Evolutionary conservation across 2,329 filamentous ascomycete species (phyloP).

Genomic region (Microascus cirrosus): DNA sequence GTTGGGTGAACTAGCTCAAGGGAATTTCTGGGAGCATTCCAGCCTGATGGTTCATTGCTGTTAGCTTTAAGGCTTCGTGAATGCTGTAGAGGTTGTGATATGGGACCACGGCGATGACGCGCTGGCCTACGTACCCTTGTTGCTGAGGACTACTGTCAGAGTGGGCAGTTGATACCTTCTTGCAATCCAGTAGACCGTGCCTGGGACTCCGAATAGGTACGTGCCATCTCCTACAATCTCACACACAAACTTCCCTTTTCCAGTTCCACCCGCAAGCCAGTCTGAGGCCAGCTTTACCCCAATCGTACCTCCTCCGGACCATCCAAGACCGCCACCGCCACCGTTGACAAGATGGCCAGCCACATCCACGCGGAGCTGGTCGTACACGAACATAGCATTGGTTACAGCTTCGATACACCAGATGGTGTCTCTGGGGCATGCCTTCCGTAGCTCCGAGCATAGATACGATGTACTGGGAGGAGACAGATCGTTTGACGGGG

Average conservation of each 20-base stretch:
- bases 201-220: constrained; percentile 42
- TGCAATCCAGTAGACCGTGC: constrained; percentile 45
- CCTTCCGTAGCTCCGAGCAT: constrained; percentile 16
- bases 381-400: constrained; percentile 52
- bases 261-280: constrained; percentile 20
- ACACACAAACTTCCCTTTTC: constrained; percentile 36
- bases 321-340: constrained; percentile 69
- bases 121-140: constrained; percentile 31
- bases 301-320: constrained; percentile 65
- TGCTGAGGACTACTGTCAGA: constrained; percentile 44
- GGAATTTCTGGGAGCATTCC: constrained; percentile 49
- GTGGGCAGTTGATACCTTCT: constrained; percentile 41
- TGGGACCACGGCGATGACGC: not conserved
- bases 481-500: constrained; percentile 50
- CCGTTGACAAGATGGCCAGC: constrained; percentile 74
- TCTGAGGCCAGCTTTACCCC: constrained; percentile 63
- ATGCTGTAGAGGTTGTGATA: not conserved
- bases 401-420: constrained; percentile 73
- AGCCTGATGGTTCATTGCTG: constrained; percentile 15
- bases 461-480: constrained; percentile 30
- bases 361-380: constrained; percentile 56
- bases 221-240: constrained; percentile 47
- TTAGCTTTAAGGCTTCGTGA: not conserved
- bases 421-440: constrained; percentile 43
- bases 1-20: constrained; percentile 46